Evolutionary conservation across 345 rosid species (phyloP).

Genomic region (Gossypium mustelinum): DNA sequence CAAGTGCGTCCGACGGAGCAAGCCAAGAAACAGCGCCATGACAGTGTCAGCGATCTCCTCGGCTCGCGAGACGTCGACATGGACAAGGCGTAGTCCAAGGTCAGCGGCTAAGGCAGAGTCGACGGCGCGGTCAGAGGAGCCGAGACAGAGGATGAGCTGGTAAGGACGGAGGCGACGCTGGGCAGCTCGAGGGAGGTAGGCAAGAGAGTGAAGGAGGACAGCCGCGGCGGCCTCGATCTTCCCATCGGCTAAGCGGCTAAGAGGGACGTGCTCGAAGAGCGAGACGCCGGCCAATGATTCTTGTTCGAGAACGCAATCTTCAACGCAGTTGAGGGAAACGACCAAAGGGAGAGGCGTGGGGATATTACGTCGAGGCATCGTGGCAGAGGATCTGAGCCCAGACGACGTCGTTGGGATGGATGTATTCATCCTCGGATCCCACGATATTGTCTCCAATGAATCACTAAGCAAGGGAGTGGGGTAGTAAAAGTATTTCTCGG

Average conservation of each 20-base stretch:
- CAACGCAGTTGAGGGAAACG: slow-evolving; percentile 87
- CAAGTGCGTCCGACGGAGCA: slow-evolving; percentile 86
- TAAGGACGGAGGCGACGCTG: slow-evolving; percentile 93
- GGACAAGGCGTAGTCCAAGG: slow-evolving; percentile 87
- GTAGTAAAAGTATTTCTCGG: background rate
- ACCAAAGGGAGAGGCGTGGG: slow-evolving; percentile 60
- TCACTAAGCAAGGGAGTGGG: background rate
- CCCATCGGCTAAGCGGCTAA: slow-evolving; percentile 81
- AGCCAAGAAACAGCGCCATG: slow-evolving; percentile 93
- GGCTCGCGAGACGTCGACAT: slow-evolving; percentile 83
- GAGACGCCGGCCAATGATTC: slow-evolving; percentile 82
- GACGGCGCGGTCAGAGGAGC: slow-evolving; percentile 84
- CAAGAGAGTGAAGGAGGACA: slow-evolving; percentile 85
- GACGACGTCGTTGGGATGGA: slow-evolving; percentile 8
- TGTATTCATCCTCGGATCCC: slow-evolving; percentile 21
- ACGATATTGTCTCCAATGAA: background rate
- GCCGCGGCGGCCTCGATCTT: slow-evolving; percentile 89
- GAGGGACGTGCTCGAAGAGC: slow-evolving; percentile 80
- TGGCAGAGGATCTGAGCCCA: slow-evolving; percentile 40
- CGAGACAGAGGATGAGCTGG: slow-evolving; percentile 94
- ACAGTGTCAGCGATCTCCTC: slow-evolving; percentile 97
- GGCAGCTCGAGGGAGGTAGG: slow-evolving; percentile 96
- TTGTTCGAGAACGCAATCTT: slow-evolving; percentile 77
- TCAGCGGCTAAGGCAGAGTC: slow-evolving; percentile 90
- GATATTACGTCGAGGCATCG: slow-evolving; percentile 49